Base-by-base conservation (phyloP, 257 asterid species). In the Nicotiana undulata region DNA sequence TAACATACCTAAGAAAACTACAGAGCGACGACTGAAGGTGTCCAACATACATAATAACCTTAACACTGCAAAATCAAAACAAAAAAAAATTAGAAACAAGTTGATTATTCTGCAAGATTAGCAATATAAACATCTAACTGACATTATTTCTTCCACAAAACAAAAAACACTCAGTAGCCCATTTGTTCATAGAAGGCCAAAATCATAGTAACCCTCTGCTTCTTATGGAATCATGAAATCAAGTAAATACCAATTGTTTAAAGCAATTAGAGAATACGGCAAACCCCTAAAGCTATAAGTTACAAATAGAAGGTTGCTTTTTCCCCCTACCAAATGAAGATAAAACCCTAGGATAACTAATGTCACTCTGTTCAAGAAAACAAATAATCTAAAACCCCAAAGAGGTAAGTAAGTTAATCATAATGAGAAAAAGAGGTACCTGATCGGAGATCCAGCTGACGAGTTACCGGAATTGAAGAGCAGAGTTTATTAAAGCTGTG, bases 11-110 rank as follows among this genome's bases (percentile, higher is more conserved):
- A 64, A 4, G 56, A 72, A 58, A 76, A 80, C 18, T 64, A 76
- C 83, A 82, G 64, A 83, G 75, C 85, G 79, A 79, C 44, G 79
- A 81, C 49, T 40, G 59, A 29, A 52, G 29, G 67, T 63, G 60
- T 83, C 82, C 86, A 81, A 75, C 83, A 52, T 83, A 83, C 86
- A 56, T 85, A 80, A 81, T 79, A 79, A 78, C 63, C 59, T 74
- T 55, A 53, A 55, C 76, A 59, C 31, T 72, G 78, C 78, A 46
- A 68, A 20, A 40, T 8, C 3, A 8, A 55, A 55, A 9, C 4
- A 40, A 10, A 40, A 40, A 40, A 68, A 37, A 40, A 18, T 4
- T 2, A 13, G 20, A 26, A 46, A 49, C 18, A 46, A 49, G 6
- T 5, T 70, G n/a, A 11, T 44, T 40, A 70, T 11, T 68, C 58